Conservation (phyloP, 441 rosid species). For the Sinapis alba region DNA sequence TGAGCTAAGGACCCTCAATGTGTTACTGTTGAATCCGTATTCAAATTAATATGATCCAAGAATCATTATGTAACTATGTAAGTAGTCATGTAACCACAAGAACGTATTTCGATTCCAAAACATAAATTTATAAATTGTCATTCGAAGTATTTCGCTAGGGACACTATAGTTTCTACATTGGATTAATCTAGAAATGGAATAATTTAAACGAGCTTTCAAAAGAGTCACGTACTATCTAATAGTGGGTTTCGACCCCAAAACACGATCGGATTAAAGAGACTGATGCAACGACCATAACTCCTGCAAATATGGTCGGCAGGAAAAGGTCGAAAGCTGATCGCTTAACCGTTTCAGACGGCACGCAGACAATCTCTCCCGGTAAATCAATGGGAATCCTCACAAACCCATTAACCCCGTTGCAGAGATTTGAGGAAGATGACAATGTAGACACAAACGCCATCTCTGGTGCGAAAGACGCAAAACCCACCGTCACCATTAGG, state of each 20-base stretch:
- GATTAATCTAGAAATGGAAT: background rate
- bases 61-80: background rate
- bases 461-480: constrained; percentile 46
- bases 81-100: background rate
- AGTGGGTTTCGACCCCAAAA: background rate
- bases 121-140: background rate
- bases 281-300: constrained; percentile 45
- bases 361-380: constrained; percentile 41
- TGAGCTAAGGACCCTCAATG: constrained; percentile 74
- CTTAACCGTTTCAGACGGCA: constrained; percentile 46
- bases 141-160: background rate
- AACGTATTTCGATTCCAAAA: background rate
- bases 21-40: no score
- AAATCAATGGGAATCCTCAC: constrained; percentile 48
- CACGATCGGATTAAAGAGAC: constrained; percentile 47
- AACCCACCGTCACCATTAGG: constrained; percentile 41
- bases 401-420: constrained; percentile 10
- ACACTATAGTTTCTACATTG: background rate
- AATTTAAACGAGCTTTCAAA: background rate
- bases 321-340: constrained; percentile 46
- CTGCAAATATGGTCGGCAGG: constrained; percentile 49
- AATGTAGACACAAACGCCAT: constrained; percentile 47
- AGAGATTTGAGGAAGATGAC: constrained; percentile 26
- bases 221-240: background rate
- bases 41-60: background rate